phyloP scores from a whole-genome alignment of 75 land plant genomes.

The Cupressus sempervirens region DNA sequence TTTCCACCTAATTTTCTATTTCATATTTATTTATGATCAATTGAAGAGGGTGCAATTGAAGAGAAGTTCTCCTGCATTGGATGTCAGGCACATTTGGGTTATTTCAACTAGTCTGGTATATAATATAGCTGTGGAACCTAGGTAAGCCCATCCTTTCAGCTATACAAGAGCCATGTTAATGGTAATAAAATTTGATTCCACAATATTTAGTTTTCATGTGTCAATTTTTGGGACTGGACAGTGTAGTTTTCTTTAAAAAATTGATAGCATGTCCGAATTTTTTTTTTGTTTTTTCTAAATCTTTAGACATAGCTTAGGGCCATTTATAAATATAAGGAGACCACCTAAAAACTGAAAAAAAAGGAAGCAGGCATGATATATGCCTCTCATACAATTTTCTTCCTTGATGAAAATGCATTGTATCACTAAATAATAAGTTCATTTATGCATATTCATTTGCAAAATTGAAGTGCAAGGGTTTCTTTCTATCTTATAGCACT shows the following conservation, averaged over 20 bases:
- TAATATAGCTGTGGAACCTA: conserved; percentile 96
- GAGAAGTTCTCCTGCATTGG: conserved; percentile 77
- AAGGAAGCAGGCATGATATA: conserved; percentile 1
- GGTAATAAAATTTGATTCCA: conserved; percentile 24
- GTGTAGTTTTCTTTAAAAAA: too few relatives aligned
- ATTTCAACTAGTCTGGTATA: conserved; percentile 92
- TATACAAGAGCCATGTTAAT: conserved; percentile 82
- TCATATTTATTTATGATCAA: conserved; percentile 29
- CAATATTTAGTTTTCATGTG: too few relatives aligned
- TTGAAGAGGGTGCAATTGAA: too few relatives aligned
- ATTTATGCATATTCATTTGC: background rate
- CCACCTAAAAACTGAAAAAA: background rate
- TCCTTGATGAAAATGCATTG: background rate
- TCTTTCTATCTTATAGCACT: background rate
- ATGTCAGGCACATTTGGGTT: conserved; percentile 77
- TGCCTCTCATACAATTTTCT: background rate
- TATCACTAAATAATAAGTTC: background rate
- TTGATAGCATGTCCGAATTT: too few relatives aligned
- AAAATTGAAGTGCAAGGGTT: background rate
- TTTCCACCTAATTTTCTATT: background rate
- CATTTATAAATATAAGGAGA: background rate
- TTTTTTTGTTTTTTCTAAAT: too few relatives aligned
- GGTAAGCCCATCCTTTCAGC: conserved; percentile 95
- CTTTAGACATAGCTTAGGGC: too few relatives aligned
- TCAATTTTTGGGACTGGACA: too few relatives aligned